Evolutionary conservation across 495 filamentous ascomycete genomes (phyloP).

Genomic region (Penicillium longicatenatum): DNA sequence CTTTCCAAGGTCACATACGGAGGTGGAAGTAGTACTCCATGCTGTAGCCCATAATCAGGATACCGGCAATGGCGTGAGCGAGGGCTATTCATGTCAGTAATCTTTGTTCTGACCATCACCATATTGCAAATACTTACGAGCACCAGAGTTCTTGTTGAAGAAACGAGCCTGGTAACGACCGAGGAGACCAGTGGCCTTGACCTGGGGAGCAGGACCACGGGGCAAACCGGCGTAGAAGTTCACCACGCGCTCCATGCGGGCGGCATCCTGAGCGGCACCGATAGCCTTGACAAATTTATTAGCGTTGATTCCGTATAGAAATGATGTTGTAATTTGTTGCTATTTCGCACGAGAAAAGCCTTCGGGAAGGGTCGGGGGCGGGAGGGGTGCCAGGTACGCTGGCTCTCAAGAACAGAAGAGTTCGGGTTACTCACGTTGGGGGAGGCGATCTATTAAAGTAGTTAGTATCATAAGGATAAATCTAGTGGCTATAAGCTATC

Average conservation of each 20-base stretch:
- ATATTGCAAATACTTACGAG: constrained; percentile 66
- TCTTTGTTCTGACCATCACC: background rate
- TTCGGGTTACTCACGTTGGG: constrained; percentile 71
- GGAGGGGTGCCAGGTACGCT: constrained; percentile 14
- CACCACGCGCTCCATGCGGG: constrained; percentile 93
- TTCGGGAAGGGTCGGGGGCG: constrained; percentile 27
- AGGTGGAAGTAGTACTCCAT: constrained; percentile 99
- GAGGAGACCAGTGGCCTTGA: constrained; percentile 75
- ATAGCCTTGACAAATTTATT: constrained; percentile 64
- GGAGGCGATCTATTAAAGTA: constrained; percentile 69
- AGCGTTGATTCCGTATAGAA: constrained; percentile 19
- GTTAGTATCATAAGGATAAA: constrained; percentile 31
- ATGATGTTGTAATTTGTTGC: constrained; percentile 6
- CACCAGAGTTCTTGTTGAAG: constrained; percentile 82
- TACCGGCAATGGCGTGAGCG: constrained; percentile 74
- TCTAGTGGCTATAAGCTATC: constrained; percentile 1
- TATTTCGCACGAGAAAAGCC: constrained; percentile 24
- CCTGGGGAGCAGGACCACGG: constrained; percentile 79
- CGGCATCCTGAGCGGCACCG: constrained; percentile 89
- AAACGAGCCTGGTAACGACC: constrained; percentile 90
- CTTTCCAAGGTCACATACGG: constrained; percentile 60
- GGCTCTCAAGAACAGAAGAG: constrained; percentile 1
- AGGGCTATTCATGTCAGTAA: constrained; percentile 62
- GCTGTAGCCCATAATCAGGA: constrained; percentile 82
- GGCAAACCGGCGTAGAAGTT: constrained; percentile 98